phyloP scores from a whole-genome alignment of 805 yeast species.

The Saccharomyces mikatae region DNA sequence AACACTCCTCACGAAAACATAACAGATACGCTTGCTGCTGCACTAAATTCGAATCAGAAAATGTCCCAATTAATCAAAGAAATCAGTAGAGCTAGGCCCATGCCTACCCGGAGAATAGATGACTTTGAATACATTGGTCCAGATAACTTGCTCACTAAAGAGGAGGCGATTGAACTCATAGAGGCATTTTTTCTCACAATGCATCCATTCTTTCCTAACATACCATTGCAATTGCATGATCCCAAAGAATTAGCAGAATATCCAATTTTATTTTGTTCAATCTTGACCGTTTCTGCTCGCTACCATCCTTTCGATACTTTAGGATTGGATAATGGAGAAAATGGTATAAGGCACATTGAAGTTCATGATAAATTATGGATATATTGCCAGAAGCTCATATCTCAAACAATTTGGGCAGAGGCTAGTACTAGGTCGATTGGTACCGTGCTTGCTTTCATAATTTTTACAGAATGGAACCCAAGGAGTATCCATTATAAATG shows the following conservation, averaged over 20 bases:
- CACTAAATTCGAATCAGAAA: constrained; percentile 9
- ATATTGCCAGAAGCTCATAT: constrained; percentile 69
- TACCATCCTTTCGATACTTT: constrained; percentile 53
- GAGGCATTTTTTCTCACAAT: constrained; percentile 61
- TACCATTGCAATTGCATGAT: constrained; percentile 65
- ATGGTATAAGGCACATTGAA: constrained; percentile 39
- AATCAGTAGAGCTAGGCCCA: constrained; percentile 28
- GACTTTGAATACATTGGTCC: constrained; percentile 54
- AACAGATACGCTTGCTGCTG: constrained; percentile 21
- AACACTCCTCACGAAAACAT: constrained; percentile 12
- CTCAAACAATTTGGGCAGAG: constrained; percentile 90
- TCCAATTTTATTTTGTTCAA: constrained; percentile 74
- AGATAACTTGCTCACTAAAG: constrained; percentile 49
- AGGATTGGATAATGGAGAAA: constrained; percentile 27
- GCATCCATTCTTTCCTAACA: constrained; percentile 86
- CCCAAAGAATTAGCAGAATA: constrained; percentile 62
- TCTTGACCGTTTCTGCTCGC: constrained; percentile 71
- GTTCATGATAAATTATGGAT: constrained; percentile 80
- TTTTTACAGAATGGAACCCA: constrained; percentile 94
- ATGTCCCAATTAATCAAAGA: constrained; percentile 29
- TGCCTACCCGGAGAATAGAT: constrained; percentile 35
- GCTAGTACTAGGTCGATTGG: constrained; percentile 83
- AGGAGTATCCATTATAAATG: constrained; percentile 86
- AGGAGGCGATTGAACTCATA: constrained; percentile 51
- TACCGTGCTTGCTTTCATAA: constrained; percentile 71